Percentiles rank a stretch among this genome's conserved stretches.
Evolutionary conservation across 116 monocot genomes (phyloP).

Genomic region (Papilionanthe hybrid): DNA sequence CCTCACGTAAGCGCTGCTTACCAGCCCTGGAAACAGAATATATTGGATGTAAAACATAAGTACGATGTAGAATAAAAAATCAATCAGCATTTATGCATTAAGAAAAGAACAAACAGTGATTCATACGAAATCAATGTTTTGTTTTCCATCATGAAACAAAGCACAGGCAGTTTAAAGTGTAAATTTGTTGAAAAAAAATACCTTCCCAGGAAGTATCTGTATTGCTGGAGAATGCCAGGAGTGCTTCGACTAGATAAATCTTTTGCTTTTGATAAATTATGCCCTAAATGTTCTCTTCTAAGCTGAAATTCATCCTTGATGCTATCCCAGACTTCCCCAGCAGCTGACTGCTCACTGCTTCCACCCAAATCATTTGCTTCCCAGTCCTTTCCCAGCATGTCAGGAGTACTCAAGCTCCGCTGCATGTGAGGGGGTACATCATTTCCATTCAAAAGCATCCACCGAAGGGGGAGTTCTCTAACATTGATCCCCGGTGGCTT

Average conservation of each 20-base stretch:
- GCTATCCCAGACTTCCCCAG: constrained; percentile 47
- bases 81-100: not conserved
- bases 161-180: not conserved
- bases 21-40: constrained; percentile 26
- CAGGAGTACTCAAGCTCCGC: constrained; percentile 12
- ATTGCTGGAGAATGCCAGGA: constrained; percentile 73
- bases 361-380: constrained; percentile 8
- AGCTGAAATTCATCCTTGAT: constrained; percentile 35
- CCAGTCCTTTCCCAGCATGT: constrained; percentile 15
- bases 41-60: not conserved
- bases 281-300: constrained; percentile 44
- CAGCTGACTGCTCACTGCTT: constrained; percentile 14
- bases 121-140: not conserved
- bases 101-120: not conserved
- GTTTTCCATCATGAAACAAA: not conserved
- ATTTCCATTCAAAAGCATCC: constrained; percentile 40
- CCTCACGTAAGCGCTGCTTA: constrained; percentile 60
- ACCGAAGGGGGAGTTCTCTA: constrained; percentile 38
- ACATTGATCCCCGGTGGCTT: constrained; percentile 33
- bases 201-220: constrained; percentile 85
- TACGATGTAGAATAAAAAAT: not conserved
- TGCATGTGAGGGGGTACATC: constrained; percentile 45
- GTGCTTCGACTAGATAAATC: constrained; percentile 82
- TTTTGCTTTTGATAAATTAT: constrained; percentile 37
- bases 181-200: constrained; percentile 13